Base-by-base conservation (phyloP, 768 basidiomycete species). In the Trametopsis cervina region DNA sequence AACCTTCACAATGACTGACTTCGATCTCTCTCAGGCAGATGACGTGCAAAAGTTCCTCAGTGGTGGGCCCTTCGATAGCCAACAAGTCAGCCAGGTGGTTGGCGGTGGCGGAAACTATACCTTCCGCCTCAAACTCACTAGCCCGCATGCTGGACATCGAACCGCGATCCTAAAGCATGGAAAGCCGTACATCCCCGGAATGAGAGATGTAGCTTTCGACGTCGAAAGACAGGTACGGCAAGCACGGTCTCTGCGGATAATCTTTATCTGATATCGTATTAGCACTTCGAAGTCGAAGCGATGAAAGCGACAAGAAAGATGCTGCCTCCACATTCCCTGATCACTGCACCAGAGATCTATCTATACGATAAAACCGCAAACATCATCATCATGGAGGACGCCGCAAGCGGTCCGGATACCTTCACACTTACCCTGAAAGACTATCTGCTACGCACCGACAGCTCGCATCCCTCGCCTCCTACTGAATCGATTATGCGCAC, bases 371-470 rank as follows among this genome's bases (percentile, higher is more conserved):
- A 70, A 35, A 64, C 63, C 21, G 67, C 59, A 9, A 66, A 75
- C 51, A 74, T 73, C 12, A 69, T 85, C 33, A 71, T 85, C 57
- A 81, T 85, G 71, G 77, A 81, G 39, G 83, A 85, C 49, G 71
- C 69, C 44, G 29, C 29, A 7, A 15, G 15, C 15, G 83, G 83
- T 3, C 59, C 57, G 25, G 54, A 56, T 17, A 52, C 62, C 21
- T 49, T 65, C 11, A 65, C 67, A 1, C 60, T 78, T 41, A 78
- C 78, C 54, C 57, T 66, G 7, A 33, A 33, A 15, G 29, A 33
- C 9, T 33, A 33, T 15, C 49, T 70, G 5, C 57, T 76, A 49
- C 36, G 25, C 42, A 17, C 15, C 4, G 45, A 35, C 6, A 11
- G 24, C 33, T 11, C 33, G 15, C 59, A 69, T 25, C 64, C 55